A percentile compares a stretch with the other conserved stretches of the same genome.
Conservation (phyloP, 1,139 yeast genomes). For the Saccharomyces pastorianus region DNA sequence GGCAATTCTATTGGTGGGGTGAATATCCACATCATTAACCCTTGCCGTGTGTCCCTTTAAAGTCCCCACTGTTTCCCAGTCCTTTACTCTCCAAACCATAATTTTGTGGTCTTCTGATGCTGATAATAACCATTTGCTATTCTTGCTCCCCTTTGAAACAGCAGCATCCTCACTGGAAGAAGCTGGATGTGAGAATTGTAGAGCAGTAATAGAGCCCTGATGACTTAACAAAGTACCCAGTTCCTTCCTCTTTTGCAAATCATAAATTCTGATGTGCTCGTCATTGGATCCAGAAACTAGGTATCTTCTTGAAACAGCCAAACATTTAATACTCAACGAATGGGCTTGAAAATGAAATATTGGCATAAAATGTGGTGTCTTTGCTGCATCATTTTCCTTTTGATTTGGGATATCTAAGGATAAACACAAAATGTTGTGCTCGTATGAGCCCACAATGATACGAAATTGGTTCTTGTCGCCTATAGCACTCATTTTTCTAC, state of each 20-base stretch:
- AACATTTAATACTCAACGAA: conserved; percentile 72
- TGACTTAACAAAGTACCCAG: conserved; percentile 85
- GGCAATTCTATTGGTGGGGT: conserved; percentile 88
- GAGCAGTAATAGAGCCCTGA: conserved; percentile 75
- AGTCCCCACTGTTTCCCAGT: conserved; percentile 89
- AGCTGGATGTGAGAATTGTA: conserved; percentile 44
- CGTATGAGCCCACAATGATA: conserved; percentile 89
- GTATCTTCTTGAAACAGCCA: conserved; percentile 77
- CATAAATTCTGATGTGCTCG: conserved; percentile 91
- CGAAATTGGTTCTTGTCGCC: conserved; percentile 43
- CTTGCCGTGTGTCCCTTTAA: conserved; percentile 78
- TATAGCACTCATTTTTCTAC: neutral
- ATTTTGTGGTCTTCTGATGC: conserved; percentile 90
- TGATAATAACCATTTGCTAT: conserved; percentile 80
- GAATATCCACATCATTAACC: conserved; percentile 78
- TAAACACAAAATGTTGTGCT: conserved; percentile 81
- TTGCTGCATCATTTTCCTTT: neutral
- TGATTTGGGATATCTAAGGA: conserved; percentile 49
- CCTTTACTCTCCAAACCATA: conserved; percentile 89
- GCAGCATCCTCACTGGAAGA: conserved; percentile 33
- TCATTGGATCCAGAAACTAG: conserved; percentile 93
- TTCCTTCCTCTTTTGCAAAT: conserved; percentile 87
- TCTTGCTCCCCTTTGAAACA: conserved; percentile 13
- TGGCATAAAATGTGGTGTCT: conserved; percentile 69
- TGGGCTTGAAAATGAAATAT: conserved; percentile 95